phyloP scores from a whole-genome alignment of 75 land plant genomes.

The Pinus taeda region DNA sequence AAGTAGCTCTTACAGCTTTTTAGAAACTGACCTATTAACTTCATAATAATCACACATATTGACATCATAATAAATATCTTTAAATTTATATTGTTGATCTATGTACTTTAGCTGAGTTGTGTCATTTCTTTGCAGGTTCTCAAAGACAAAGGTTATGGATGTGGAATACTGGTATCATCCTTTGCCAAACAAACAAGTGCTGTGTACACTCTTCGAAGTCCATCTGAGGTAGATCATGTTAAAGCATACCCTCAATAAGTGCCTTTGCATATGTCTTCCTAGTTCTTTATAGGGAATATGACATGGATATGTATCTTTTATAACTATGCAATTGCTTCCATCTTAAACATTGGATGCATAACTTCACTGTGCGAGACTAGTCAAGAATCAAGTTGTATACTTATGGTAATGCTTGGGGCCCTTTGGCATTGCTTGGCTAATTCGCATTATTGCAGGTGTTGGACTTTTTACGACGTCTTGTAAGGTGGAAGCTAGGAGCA shows the following conservation, averaged over 20 bases:
- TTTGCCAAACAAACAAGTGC: constrained; percentile 43
- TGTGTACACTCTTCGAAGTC: constrained; percentile 28
- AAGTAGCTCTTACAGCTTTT: too few relatives aligned
- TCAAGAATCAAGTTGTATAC: background rate
- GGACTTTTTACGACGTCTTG: constrained; percentile 5
- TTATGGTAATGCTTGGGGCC: too few relatives aligned
- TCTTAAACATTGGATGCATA: background rate
- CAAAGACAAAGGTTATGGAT: constrained; percentile 22
- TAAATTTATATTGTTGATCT: background rate
- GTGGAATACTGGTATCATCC: constrained; percentile 39
- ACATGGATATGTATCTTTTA: background rate
- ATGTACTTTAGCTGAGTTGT: constrained; percentile 3
- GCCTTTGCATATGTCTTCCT: background rate
- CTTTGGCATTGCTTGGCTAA: background rate
- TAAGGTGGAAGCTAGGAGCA: constrained; percentile 1
- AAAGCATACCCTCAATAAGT: background rate
- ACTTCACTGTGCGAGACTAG: background rate
- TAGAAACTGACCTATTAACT: background rate
- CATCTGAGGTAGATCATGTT: constrained; percentile 34
- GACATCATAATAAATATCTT: background rate
- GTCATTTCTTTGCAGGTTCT: constrained; percentile 10
- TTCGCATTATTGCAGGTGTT: background rate
- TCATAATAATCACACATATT: background rate
- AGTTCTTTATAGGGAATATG: background rate
- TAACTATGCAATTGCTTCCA: background rate